Base-by-base conservation (phyloP, 2,329 filamentous ascomycete species). In the Raffaelea arxii region DNA sequence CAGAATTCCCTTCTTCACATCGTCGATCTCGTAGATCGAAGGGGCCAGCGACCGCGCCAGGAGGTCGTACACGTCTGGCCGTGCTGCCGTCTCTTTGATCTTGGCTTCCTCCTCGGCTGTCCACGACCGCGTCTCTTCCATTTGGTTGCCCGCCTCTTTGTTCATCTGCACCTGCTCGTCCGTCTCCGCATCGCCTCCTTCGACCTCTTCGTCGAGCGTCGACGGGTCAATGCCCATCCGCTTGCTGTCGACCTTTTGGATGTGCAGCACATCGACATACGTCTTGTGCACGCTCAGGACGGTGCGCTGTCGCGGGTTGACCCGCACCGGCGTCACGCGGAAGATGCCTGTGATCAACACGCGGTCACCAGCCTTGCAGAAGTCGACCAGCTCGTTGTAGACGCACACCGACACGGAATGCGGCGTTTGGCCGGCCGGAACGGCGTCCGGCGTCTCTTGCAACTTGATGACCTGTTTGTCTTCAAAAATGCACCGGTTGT, bases 391-490 rank as follows among this genome's bases (percentile, higher is more conserved):
- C 63, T 98, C 92, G 59, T 97, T 91, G 62, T 98, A 97, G 12
- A 90, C 87, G 59, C 91, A 96, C 43, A 98, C 79, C 1, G 91
- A 96, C 23, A 98, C 92, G 0, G 91, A 95, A 65, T 98, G 92
- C 14, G 92, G 92, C 19, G 92, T 98, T 66, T 98, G 92, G 18
- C 92, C 92, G 54, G 95, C 85, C 42, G 92, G 92, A 18, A 98
- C 85, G 32, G 81, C 87, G 63, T 98, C 92, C 0, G 92, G 92
- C 0, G 92, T 98, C 65, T 98, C 92, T 65, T 98, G 92, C 36
- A 98, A 74, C 65, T 98, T 98, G 68, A 98, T 95, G 49, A 98
- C 88, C 63, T 98, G 92, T 70, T 98, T 98, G 63, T 98, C 92
- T 46, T 90, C 84, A 59, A 98, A 98, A 9, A 79, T 78, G 55